Base-by-base conservation (phyloP, 2,329 filamentous ascomycete genomes). In the Tolypocladium endophyticum region DNA sequence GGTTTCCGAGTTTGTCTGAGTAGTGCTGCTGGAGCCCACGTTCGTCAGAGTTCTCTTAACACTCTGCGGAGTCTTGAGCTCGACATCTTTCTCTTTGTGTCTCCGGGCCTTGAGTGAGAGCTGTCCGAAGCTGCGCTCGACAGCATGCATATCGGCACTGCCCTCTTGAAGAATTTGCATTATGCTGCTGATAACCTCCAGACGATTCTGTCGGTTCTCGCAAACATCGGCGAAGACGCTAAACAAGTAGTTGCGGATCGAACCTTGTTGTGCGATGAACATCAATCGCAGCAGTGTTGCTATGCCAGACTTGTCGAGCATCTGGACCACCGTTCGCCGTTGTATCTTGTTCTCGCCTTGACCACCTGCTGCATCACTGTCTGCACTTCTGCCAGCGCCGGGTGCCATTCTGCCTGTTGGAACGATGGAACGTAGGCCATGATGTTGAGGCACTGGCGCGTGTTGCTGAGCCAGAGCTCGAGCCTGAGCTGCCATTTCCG, bases 211-310 rank as follows among this genome's bases (percentile, higher is more conserved):
- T n/a, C 91, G 87, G 71, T 99, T 99, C 74, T 96, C 89, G 70
- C 92, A 97, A 33, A 97, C 87, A 65, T 96, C 91, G 63, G 90
- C 86, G 57, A 99, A 86, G 58, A 99, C 90, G 59, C 88, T 87
- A 70, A 94, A 93, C 58, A 99, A 81, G 61, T 91, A 89, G 62
- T 82, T 85, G 65, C 92, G 90, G 56, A 94, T 88, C 62, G 90
- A 94, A 28, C 90, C 90, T 64, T 93, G 90, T 65, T 97, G 90
- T 55, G 90, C 89, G 67, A 97, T 92, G 72, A 99, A 99, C 93
- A 99, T 97, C 12, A 99, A 82, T n/a, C 95, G 90, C 52, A 99
- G 81, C 39, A 99, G 79, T n/a, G 94, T 97, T 33, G 95, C 94
- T 64, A 99, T 87, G 33, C 95, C 94, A 55, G 92, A 84, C 75